phyloP scores from a whole-genome alignment of 2,329 filamentous ascomycete species.

The Fusarium decemcellulare region DNA sequence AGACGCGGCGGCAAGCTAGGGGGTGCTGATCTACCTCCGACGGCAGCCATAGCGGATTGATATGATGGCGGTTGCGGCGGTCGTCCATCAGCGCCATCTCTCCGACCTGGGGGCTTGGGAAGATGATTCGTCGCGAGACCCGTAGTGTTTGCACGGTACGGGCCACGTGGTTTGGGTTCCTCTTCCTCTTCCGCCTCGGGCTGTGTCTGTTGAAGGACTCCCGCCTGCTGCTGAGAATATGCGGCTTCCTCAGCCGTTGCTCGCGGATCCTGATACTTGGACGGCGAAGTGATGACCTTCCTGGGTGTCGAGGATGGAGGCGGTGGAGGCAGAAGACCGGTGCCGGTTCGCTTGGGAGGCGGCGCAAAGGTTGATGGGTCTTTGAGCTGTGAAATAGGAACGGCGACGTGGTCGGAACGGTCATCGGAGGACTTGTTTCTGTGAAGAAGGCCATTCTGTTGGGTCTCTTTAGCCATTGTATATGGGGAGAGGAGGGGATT shows the following conservation, averaged over 20 bases:
- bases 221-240: conserved; percentile 17
- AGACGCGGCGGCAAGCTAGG: conserved; percentile 81
- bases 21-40: conserved; percentile 42
- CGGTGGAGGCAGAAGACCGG: conserved; percentile 52
- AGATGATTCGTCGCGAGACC: conserved; percentile 78
- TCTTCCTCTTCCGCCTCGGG: conserved; percentile 37
- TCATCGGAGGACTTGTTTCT: conserved; percentile 54
- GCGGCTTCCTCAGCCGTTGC: conserved; percentile 32
- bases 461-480: conserved; percentile 12
- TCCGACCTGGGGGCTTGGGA: conserved; percentile 77
- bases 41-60: conserved; percentile 44
- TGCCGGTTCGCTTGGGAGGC: conserved; percentile 75
- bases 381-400: conserved; percentile 78
- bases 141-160: conserved; percentile 79
- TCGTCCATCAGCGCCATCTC: conserved; percentile 56
- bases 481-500: conserved; percentile 11
- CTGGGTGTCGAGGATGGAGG: conserved; percentile 44
- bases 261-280: conserved; percentile 52
- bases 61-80: conserved; percentile 50
- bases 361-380: conserved; percentile 86
- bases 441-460: conserved; percentile 62
- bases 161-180: conserved; percentile 68
- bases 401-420: conserved; percentile 58
- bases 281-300: conserved; percentile 50
- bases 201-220: conserved; percentile 14